phyloP scores from a whole-genome alignment of 108 stramenopile species.

The Skeletonema marinoi region DNA sequence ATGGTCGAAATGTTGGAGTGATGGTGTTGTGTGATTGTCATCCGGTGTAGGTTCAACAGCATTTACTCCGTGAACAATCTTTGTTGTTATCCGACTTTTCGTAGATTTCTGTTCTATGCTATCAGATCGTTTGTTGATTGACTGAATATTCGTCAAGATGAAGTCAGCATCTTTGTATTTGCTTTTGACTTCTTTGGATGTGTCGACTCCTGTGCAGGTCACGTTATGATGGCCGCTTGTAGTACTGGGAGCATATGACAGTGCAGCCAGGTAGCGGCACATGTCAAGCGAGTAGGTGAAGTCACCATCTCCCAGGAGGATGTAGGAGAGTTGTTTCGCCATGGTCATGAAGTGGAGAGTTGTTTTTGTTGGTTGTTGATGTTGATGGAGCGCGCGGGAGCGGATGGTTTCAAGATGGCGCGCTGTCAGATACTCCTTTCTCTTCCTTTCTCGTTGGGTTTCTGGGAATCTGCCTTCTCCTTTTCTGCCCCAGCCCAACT shows the following conservation, averaged over 20 bases:
- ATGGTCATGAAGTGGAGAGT: not conserved
- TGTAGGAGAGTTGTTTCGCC: conserved; percentile 13
- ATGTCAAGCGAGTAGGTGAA: conserved; percentile 85
- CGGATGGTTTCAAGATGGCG: no score
- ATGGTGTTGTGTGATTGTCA: not conserved
- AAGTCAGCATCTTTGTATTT: conserved; percentile 54
- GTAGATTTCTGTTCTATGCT: not conserved
- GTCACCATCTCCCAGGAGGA: conserved; percentile 82
- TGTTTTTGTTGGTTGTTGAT: no score
- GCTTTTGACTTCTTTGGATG: conserved; percentile 30
- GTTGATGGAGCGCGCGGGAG: no score
- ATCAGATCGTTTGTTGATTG: not conserved
- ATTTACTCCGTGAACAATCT: conserved; percentile 64
- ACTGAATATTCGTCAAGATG: conserved; percentile 53
- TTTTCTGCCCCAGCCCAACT: no score
- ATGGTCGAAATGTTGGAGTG: conserved; percentile 36
- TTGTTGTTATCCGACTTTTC: not conserved
- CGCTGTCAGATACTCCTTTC: no score
- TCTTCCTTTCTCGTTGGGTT: no score
- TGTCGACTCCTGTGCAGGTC: conserved; percentile 73
- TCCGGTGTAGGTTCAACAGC: conserved; percentile 42
- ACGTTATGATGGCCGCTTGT: conserved; percentile 13
- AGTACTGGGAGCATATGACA: not conserved
- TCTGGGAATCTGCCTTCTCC: no score
- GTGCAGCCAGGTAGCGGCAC: conserved; percentile 54